Evolutionary conservation across 2,329 filamentous ascomycete species (phyloP).

Genomic region (Sclerotiophoma versabilis): DNA sequence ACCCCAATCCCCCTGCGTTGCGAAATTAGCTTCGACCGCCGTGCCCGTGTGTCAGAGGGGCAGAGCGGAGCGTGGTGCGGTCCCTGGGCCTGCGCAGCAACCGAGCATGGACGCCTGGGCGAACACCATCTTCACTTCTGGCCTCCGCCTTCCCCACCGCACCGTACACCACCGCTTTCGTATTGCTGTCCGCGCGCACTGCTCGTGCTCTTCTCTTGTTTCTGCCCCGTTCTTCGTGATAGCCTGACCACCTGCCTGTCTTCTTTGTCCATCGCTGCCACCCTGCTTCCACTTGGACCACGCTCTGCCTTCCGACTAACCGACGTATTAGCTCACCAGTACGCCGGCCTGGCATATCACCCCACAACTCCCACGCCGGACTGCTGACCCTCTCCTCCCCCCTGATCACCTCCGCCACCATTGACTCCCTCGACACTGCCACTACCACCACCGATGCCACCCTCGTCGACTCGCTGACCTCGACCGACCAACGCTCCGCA

Average conservation of each 20-base stretch:
- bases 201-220: background rate
- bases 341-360: conserved; percentile 51
- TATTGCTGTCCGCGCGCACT: conserved; percentile 19
- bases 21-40: conserved; percentile 6
- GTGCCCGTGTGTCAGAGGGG: conserved; percentile 3
- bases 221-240: conserved; percentile 5
- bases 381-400: conserved; percentile 59
- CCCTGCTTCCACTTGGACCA: conserved; percentile 21
- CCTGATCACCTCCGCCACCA: conserved; percentile 50
- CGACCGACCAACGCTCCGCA: conserved; percentile 35
- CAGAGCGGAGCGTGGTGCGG: conserved; percentile 2
- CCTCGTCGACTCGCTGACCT: conserved; percentile 42
- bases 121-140: conserved; percentile 21
- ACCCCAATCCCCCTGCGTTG: conserved; percentile 12
- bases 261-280: background rate
- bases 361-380: conserved; percentile 58
- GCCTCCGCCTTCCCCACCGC: conserved; percentile 32
- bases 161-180: conserved; percentile 20
- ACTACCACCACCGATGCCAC: conserved; percentile 28
- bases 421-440: conserved; percentile 41
- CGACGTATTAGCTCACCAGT: conserved; percentile 36
- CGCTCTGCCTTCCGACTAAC: conserved; percentile 34
- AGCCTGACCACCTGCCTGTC: background rate
- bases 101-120: conserved; percentile 30
- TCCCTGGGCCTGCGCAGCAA: background rate